These are phyloP conservation scores for Tulasnella sp. DNA, from an alignment of 768 basidiomycete genomes.

Conservation along the genomic window DNA sequence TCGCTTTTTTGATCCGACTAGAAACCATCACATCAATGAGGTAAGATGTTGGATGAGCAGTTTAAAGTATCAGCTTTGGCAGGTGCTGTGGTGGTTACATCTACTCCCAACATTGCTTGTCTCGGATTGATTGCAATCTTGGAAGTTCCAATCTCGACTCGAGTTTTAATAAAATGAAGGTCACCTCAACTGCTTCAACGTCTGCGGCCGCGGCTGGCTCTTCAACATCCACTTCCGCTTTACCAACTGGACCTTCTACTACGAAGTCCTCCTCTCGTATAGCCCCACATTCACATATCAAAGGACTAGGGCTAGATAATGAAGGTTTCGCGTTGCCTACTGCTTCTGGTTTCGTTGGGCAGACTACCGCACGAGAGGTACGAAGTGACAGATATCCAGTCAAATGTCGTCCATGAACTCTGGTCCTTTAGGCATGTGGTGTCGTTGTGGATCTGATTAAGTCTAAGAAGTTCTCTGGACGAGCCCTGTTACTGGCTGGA, in stretches of 20 bases:
- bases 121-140: too few species aligned
- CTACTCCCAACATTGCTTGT: too few species aligned
- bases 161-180: slow-evolving; percentile 5
- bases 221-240: not conserved
- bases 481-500: slow-evolving; percentile 84
- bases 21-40: too few species aligned
- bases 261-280: slow-evolving; percentile 49
- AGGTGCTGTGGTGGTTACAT: too few species aligned
- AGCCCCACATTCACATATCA: slow-evolving; percentile 91
- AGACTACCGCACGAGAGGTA: slow-evolving; percentile 83
- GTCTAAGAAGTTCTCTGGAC: slow-evolving; percentile 85
- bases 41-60: too few species aligned
- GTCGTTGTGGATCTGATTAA: slow-evolving; percentile 83
- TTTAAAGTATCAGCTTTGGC: too few species aligned
- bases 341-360: slow-evolving; percentile 82
- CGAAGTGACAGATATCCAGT: slow-evolving; percentile 8
- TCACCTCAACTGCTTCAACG: not conserved
- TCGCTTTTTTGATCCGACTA: too few species aligned
- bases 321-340: slow-evolving; percentile 70
- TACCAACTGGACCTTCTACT: not conserved
- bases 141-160: slow-evolving; percentile 13
- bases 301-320: slow-evolving; percentile 78
- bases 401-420: not conserved
- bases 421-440: slow-evolving; percentile 61
- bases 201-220: not conserved